Base-by-base conservation (phyloP, 2,329 filamentous ascomycete genomes). In the Talaromyces funiculosus region DNA sequence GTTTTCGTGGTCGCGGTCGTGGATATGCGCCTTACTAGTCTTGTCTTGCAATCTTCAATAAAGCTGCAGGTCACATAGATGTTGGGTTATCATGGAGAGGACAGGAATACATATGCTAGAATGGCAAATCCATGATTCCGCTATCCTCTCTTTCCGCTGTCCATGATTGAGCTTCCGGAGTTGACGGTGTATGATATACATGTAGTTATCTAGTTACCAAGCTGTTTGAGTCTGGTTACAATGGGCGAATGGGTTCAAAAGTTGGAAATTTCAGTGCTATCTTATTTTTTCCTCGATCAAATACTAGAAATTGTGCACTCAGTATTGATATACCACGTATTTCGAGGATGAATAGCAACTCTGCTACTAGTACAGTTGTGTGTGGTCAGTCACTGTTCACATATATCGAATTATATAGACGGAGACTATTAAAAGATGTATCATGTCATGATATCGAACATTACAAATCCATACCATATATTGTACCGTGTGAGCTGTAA, bases 11-110 rank as follows among this genome's bases (percentile, higher is more conserved):
- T 59, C 74, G 76, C 59, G 74, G 76, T 62, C 71, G 76, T 68
- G 78, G 78, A 55, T 80, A 73, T 68, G 72, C 77, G 37, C 78
- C 78, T 35, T 80, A 80, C 65, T 80, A 71, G 68, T 54, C n/a
- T n/a, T n/a, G 62, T 16, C 38, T 40, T 24, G 18, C 42, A 29
- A 7, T 38, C 3, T 16, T 29, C 8, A 10, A 14, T 26, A 16
- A 24, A 22, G 24, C 29, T 56, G 54, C 29, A 33, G 8, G 9
- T 22, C 29, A 51, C 22, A n/a, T 29, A 37, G 18, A 29, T 31
- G n/a, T n/a, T 31, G 56, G 22, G 42, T 14, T 24, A 20, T 31
- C 14, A 18, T 3, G 38, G n/a, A 8, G 16, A 33, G 45, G 43
- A 9, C 43, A 24, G 20, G 42, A 47, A 47, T 47, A 18, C 43